Evolutionary conservation across 106 monocot genomes (phyloP).

Genomic region (Dioscorea dumetorum): DNA sequence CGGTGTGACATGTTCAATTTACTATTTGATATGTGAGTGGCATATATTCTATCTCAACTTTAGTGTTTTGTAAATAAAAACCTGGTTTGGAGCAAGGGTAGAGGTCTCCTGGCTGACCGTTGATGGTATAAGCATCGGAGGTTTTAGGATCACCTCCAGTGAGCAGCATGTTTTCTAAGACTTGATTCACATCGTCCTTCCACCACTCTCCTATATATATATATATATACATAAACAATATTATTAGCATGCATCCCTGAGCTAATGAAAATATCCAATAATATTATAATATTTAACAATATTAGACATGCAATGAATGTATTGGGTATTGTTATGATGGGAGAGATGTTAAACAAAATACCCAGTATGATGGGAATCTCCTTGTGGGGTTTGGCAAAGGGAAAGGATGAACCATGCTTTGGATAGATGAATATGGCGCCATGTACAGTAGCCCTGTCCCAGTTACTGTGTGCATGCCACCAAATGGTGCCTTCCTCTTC

Average conservation of each 20-base stretch:
- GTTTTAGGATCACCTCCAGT: slow-evolving; percentile 19
- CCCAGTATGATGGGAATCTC: slow-evolving; percentile 17
- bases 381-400: background rate
- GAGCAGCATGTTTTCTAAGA: slow-evolving; percentile 8
- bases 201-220: slow-evolving; percentile 45
- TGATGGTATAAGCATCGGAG: slow-evolving; percentile 54
- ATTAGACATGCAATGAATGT: no score
- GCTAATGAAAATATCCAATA: no score
- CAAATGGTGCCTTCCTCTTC: slow-evolving; percentile 17
- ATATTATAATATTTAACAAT: no score
- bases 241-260: no score
- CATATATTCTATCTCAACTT: no score
- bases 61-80: no score
- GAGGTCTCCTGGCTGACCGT: slow-evolving; percentile 48
- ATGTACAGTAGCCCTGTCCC: slow-evolving; percentile 14
- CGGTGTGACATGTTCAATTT: no score
- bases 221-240: background rate
- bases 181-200: slow-evolving; percentile 17
- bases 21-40: no score
- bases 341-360: background rate
- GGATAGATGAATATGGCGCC: slow-evolving; percentile 17
- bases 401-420: background rate
- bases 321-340: background rate
- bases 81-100: background rate
- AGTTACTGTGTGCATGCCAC: slow-evolving; percentile 25